phyloP scores from a whole-genome alignment of 1,139 yeast species.

The Pneumocystis oryctolagi region DNA sequence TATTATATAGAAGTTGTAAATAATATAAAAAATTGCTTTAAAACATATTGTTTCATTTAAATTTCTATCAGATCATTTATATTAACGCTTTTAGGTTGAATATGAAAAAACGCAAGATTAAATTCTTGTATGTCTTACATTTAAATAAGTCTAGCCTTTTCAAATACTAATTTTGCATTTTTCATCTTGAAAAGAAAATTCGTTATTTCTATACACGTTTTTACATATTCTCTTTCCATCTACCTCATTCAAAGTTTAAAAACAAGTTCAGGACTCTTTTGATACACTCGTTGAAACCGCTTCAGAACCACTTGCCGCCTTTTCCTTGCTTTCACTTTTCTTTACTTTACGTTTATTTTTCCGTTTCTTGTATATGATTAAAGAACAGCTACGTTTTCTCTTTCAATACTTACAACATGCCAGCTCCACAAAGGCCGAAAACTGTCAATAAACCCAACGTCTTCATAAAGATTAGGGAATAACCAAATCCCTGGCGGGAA shows the following conservation, averaged over 20 bases:
- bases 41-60: no score
- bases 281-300: background rate
- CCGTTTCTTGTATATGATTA: constrained; percentile 17
- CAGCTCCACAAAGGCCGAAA: constrained; percentile 80
- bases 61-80: no score
- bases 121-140: no score
- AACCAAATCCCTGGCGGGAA: constrained; percentile 74
- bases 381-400: background rate
- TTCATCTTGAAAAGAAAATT: no score
- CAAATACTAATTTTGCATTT: no score
- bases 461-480: constrained; percentile 90
- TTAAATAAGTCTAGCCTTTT: no score
- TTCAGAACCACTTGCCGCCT: background rate
- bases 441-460: constrained; percentile 85
- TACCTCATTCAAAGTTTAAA: background rate
- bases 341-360: background rate
- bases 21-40: no score
- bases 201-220: background rate
- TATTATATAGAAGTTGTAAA: no score
- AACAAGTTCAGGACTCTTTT: background rate
- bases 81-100: no score
- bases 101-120: no score
- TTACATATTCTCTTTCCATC: background rate
- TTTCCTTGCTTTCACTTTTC: background rate
- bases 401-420: constrained; percentile 32